Base-by-base conservation (phyloP, 345 rosid species). In the Kernera saxatilis region DNA sequence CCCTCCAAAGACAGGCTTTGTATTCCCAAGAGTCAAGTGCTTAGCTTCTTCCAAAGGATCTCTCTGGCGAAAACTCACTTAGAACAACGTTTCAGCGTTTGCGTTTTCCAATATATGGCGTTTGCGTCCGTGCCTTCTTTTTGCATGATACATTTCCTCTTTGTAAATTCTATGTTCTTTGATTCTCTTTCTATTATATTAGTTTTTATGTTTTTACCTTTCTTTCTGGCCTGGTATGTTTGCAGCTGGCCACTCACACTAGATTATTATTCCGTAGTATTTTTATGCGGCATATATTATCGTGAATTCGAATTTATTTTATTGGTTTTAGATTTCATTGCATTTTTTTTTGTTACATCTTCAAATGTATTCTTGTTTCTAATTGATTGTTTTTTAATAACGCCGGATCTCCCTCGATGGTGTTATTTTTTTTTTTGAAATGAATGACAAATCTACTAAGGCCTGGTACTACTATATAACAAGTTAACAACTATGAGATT, bases 1-100 rank as follows among this genome's bases (percentile, higher is more conserved):
- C 17, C 93, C 99, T 5, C 87, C 91, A 8, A 92, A 79, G 86
- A 77, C 96, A 1, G 98, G 99, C 46, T 88, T 90, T 60, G 83
- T 95, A 10, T 95, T 92, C 79, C 82, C 98, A 1, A 85, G 80
- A 80, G 88, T 95, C 79, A 95, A 92, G 79, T 86, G 82, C 70
- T 92, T 95, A 64, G 23, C 82, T 56, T 86, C 83, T 52, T 79
- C 91, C 40, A 95, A 88, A 80, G 86, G 82, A 35, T 88, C 80
- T 45, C 39, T 87, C 11, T 94, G 98, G 97, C 80, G 96, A 69
- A 91, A 91, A 77, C 84, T 85, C 75, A 64, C 75, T 46, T 75
- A 69, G 48, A 54, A 9, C 46, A 23, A 27, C 57, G 29, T 25
- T 25, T 68, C 17, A 23, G 63, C 56, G 56, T 29, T 50, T 50